These are phyloP conservation scores for Quercus mongolica DNA, from an alignment of 306 rosid genomes.

Conservation along the genomic window DNA sequence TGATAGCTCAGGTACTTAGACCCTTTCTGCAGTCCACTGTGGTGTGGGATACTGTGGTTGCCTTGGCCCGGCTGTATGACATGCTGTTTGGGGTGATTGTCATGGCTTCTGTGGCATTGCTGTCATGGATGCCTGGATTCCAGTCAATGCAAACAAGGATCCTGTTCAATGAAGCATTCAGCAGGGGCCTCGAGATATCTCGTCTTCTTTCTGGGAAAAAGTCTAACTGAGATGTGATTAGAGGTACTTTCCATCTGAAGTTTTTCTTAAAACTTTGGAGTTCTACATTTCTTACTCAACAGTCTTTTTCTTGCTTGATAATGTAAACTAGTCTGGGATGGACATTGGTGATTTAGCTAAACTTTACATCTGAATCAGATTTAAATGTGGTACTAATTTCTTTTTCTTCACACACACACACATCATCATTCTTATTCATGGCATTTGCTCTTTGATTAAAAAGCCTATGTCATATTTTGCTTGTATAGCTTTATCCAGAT, in stretches of 20 bases:
- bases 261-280: background rate
- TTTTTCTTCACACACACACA: too few species aligned
- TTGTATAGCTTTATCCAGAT: background rate
- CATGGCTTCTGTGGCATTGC: slow-evolving; percentile 79
- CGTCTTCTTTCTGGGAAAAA: slow-evolving; percentile 85
- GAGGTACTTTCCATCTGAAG: slow-evolving; percentile 41
- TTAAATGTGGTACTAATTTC: too few species aligned
- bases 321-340: background rate
- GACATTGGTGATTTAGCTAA: too few species aligned
- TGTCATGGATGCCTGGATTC: slow-evolving; percentile 95
- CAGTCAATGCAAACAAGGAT: slow-evolving; percentile 97
- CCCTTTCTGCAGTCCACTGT: slow-evolving; percentile 80
- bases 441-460: background rate
- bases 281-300: background rate
- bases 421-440: background rate
- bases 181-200: slow-evolving; percentile 97
- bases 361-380: too few species aligned
- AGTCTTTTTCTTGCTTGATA: slow-evolving; percentile 1
- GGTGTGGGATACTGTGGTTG: slow-evolving; percentile 83
- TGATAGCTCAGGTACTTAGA: slow-evolving; percentile 82
- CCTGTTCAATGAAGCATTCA: slow-evolving; percentile 90
- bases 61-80: slow-evolving; percentile 84
- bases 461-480: background rate
- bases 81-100: slow-evolving; percentile 74
- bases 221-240: slow-evolving; percentile 35